Conservation (phyloP, 2,329 filamentous ascomycete species). For the Diatrype stigma region DNA sequence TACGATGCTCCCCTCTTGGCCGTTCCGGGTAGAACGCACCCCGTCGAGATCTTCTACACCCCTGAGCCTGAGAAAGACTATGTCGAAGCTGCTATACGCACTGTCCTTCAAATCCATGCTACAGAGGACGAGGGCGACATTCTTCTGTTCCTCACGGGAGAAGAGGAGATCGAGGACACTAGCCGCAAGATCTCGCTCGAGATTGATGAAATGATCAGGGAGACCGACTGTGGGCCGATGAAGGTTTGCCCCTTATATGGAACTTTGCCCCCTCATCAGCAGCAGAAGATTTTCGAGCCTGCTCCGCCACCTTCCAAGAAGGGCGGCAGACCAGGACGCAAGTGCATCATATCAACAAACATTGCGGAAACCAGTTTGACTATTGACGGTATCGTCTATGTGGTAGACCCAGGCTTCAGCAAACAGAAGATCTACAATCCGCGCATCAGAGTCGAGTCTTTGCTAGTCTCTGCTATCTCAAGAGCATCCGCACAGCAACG, state of each 20-base stretch:
- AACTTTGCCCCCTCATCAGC: constrained; percentile 84
- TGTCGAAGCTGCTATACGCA: constrained; percentile 89
- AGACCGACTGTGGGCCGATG: constrained; percentile 86
- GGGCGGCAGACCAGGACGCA: constrained; percentile 83
- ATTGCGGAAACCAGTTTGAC: constrained; percentile 97
- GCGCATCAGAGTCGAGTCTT: constrained; percentile 89
- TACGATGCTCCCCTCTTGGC: constrained; percentile 88
- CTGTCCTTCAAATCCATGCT: constrained; percentile 94
- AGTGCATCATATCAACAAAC: constrained; percentile 92
- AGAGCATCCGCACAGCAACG: constrained; percentile 96
- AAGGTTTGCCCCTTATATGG: constrained; percentile 93
- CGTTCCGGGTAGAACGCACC: constrained; percentile 90
- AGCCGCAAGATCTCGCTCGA: constrained; percentile 88
- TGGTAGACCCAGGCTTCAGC: constrained; percentile 98
- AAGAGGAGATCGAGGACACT: constrained; percentile 97
- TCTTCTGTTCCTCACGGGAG: constrained; percentile 89
- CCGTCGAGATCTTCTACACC: constrained; percentile 98
- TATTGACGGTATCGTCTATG: constrained; percentile 98
- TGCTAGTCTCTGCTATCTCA: constrained; percentile 96
- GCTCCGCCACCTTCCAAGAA: constrained; percentile 69
- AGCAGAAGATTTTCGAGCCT: constrained; percentile 92
- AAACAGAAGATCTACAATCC: constrained; percentile 99
- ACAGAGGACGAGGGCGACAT: constrained; percentile 91
- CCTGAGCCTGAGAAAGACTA: constrained; percentile 95
- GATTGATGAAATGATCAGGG: constrained; percentile 83